phyloP scores from a whole-genome alignment of 2,329 filamentous ascomycete species.

The Arthrobotrys pseudoclavata region DNA sequence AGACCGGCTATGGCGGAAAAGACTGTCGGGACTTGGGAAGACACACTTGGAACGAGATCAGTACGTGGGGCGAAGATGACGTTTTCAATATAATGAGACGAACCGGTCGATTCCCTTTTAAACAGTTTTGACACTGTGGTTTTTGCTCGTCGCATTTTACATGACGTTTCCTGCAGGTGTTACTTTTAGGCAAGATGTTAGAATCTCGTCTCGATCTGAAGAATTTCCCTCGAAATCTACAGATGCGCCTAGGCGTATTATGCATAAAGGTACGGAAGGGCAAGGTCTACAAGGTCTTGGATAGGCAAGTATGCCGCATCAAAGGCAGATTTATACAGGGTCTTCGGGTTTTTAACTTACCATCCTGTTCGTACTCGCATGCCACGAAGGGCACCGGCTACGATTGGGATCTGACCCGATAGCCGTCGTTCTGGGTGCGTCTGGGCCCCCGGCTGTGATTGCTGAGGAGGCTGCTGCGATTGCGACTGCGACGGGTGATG shows the following conservation, averaged over 20 bases:
- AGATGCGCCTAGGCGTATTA: conserved; percentile 51
- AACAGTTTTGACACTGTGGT: conserved; percentile 62
- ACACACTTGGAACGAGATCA: conserved; percentile 45
- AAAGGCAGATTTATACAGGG: conserved; percentile 11
- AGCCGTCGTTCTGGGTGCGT: conserved; percentile 53
- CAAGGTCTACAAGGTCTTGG: conserved; percentile 38
- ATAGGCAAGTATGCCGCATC: conserved; percentile 21
- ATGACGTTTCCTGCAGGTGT: conserved; percentile 63
- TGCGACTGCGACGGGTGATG: conserved; percentile 55
- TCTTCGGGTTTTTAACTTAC: conserved; percentile 39
- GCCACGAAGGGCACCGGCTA: conserved; percentile 56
- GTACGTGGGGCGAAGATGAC: conserved; percentile 35
- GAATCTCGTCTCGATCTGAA: conserved; percentile 48
- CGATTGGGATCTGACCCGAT: conserved; percentile 59
- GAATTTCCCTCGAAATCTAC: conserved; percentile 24
- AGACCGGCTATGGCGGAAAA: conserved; percentile 62
- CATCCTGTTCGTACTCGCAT: conserved; percentile 59
- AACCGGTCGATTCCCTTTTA: conserved; percentile 60
- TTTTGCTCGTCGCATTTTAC: conserved; percentile 64
- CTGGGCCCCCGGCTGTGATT: conserved; percentile 42
- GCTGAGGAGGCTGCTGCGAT: conserved; percentile 38
- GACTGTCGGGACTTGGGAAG: conserved; percentile 58
- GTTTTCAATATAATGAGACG: conserved; percentile 54
- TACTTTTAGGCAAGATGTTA: conserved; percentile 59
- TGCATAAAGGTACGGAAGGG: conserved; percentile 26